Conservation (phyloP, 768 basidiomycete species). For the Calocybe gangraenosa region DNA sequence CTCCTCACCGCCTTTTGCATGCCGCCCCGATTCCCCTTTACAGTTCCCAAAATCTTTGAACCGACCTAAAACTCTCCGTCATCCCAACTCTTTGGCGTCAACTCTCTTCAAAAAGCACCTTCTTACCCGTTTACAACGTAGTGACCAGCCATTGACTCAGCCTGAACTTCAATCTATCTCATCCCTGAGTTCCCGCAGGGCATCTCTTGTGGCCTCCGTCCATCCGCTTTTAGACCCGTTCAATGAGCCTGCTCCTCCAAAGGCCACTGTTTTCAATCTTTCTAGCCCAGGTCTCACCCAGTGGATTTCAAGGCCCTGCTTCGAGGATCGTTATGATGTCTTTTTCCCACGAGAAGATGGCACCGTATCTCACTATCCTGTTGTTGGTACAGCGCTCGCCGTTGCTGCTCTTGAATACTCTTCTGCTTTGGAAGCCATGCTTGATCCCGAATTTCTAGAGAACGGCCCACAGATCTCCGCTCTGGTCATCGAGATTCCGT, state of each 20-base stretch:
- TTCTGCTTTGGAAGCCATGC: conserved; percentile 59
- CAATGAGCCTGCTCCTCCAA: conserved; percentile 31
- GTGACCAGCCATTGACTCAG: conserved; percentile 27
- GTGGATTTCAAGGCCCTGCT: conserved; percentile 74
- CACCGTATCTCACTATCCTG: conserved; percentile 32
- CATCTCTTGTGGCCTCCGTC: conserved; percentile 15
- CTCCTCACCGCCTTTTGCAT: conserved; percentile 48
- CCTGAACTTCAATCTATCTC: conserved; percentile 41
- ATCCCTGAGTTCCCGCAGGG: conserved; percentile 33
- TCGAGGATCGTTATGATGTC: conserved; percentile 64
- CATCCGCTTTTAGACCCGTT: conserved; percentile 22
- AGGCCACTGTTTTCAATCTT: conserved; percentile 26
- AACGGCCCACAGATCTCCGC: conserved; percentile 26
- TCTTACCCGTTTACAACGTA: conserved; percentile 37
- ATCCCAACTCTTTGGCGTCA: conserved; percentile 36
- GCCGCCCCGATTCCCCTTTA: conserved; percentile 27
- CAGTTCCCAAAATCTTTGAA: conserved; percentile 58
- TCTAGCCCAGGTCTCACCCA: conserved; percentile 54
- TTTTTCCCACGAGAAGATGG: conserved; percentile 41
- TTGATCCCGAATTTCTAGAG: conserved; percentile 30
- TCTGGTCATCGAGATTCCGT: conserved; percentile 13
- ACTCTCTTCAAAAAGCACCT: conserved; percentile 49
- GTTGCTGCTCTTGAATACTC: conserved; percentile 75
- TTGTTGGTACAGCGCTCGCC: conserved; percentile 48
- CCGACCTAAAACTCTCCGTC: conserved; percentile 29